Evolutionary conservation across 2,329 filamentous ascomycete species (phyloP).

Genomic region (Colletotrichum sp.): DNA sequence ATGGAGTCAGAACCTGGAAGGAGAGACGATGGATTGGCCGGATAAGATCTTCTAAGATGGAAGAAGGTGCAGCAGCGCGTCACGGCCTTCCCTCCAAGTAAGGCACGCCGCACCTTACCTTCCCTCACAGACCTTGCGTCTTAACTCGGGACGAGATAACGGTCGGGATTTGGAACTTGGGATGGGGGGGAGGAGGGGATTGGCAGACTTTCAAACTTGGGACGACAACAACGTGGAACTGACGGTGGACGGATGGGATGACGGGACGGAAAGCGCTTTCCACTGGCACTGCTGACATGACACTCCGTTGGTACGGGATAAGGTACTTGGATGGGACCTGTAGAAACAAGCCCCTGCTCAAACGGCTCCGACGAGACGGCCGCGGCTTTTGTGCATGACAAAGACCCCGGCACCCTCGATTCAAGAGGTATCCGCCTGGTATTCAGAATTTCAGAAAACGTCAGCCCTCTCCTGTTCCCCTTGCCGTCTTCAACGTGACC

Average conservation of each 20-base stretch:
- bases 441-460: not conserved
- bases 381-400: constrained; percentile 17
- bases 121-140: not conserved
- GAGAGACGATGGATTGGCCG: constrained; percentile 3
- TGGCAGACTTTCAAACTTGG: not conserved
- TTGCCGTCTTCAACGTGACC: not conserved
- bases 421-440: not conserved
- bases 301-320: not conserved
- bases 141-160: constrained; percentile 8
- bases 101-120: not conserved
- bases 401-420: not conserved
- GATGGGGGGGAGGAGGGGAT: not conserved
- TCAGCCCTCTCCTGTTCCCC: not conserved
- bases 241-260: not conserved
- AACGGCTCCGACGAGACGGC: not conserved
- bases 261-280: not conserved
- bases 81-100: not conserved
- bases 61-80: not conserved
- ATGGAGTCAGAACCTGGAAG: not conserved
- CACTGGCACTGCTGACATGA: not conserved
- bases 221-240: not conserved
- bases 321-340: not conserved
- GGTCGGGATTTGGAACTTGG: not conserved
- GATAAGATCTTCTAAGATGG: not conserved
- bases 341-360: constrained; percentile 15